Conservation (phyloP, 2,329 filamentous ascomycete species). For the Botryotinia globosa region DNA sequence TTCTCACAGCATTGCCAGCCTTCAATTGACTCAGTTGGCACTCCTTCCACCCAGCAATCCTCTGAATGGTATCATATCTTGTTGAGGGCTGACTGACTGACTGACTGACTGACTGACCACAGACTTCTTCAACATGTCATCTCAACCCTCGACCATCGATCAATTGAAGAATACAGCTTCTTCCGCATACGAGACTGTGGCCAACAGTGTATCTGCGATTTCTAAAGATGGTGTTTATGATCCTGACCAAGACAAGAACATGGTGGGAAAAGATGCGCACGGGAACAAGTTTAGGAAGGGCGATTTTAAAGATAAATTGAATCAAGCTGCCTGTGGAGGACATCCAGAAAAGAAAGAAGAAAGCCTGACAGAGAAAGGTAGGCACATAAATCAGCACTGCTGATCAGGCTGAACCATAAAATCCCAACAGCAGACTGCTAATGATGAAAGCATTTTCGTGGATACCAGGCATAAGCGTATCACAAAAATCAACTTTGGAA, state of each 20-base stretch:
- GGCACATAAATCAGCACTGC: neutral
- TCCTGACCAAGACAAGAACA: slow-evolving; percentile 22
- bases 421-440: slow-evolving; percentile 16
- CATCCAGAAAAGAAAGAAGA: slow-evolving; percentile 21
- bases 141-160: slow-evolving; percentile 31
- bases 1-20: neutral
- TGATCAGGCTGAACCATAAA: neutral
- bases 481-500: slow-evolving; percentile 23
- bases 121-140: slow-evolving; percentile 27
- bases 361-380: slow-evolving; percentile 31
- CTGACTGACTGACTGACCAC: neutral
- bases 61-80: neutral
- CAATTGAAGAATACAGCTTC: slow-evolving; percentile 26
- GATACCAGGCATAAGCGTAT: slow-evolving; percentile 27
- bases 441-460: slow-evolving; percentile 28
- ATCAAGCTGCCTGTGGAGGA: slow-evolving; percentile 28
- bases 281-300: slow-evolving; percentile 30
- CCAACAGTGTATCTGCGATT: slow-evolving; percentile 17
- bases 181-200: slow-evolving; percentile 22
- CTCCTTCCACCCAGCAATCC: neutral
- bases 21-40: neutral
- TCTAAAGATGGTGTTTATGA: slow-evolving; percentile 21
- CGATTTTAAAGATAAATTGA: slow-evolving; percentile 32
- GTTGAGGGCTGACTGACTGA: neutral
- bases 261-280: slow-evolving; percentile 27